phyloP scores from a whole-genome alignment of 2,329 filamentous ascomycete genomes.

The Pyricularia sp. region DNA sequence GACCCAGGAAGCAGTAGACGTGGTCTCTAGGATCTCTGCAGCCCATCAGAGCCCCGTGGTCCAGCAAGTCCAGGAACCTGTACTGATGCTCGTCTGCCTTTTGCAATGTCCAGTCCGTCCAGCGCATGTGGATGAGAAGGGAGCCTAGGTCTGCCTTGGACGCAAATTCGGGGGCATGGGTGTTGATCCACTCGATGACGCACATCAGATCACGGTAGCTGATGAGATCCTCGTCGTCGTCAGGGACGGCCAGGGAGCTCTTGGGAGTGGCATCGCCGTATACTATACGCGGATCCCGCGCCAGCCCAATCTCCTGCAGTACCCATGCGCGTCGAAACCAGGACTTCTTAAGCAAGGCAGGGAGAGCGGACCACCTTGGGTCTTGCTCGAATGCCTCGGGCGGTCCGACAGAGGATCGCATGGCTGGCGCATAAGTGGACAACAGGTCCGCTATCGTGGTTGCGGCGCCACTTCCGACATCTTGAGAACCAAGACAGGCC shows the following conservation, averaged over 20 bases:
- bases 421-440: background rate
- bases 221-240: background rate
- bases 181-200: background rate
- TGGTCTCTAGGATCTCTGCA: conserved; percentile 1
- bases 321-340: conserved; percentile 2
- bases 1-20: conserved; percentile 1
- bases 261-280: background rate
- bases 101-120: background rate
- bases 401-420: background rate
- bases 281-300: background rate
- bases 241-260: background rate
- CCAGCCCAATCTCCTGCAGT: background rate
- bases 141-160: background rate
- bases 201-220: background rate
- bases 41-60: background rate
- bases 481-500: background rate
- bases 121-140: background rate
- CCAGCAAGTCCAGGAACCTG: background rate
- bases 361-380: background rate
- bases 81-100: background rate
- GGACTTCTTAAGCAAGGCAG: background rate
- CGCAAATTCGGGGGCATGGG: background rate
- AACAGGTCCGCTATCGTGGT: background rate
- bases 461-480: background rate
- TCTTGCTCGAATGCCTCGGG: background rate